Base-by-base conservation (phyloP, 2,329 filamentous ascomycete genomes). In the Dactylellina parvicollis region DNA sequence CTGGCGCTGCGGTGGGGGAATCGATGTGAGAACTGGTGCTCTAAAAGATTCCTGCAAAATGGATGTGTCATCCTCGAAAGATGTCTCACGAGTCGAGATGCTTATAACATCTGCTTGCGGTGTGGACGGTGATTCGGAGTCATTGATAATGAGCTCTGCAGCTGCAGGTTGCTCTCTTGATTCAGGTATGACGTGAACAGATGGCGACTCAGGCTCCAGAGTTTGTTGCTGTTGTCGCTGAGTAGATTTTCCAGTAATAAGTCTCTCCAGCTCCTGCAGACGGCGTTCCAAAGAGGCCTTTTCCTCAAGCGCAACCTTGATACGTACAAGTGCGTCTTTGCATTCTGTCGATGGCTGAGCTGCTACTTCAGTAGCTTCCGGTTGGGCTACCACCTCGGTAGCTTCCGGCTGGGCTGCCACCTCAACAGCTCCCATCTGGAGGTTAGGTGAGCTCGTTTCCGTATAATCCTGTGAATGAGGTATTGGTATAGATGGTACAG, bases 281-380 rank as follows among this genome's bases (percentile, higher is more conserved):
- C 70, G 54, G 18, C 70, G 61, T 24, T 74, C 70, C 28, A 74
- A 38, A 30, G 62, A 54, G 1, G 46, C 60, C 38, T 67, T 74
- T 38, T 74, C 70, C 30, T 74, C 61, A 26, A 65, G 16, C n/a
- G 67, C 67, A 18, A 54, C 47, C 36, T 72, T 72, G 14, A 72
- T 72, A 9, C 67, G 67, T 40, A 54, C 59, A 22, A 72, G 50
- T n/a, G 67, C 67, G 12, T 64, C 67, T 34, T 72, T 72, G 54
- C 59, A 72, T 38, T 72, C 59, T 7, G 36, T 30, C 24, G 52
- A 57, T 42, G 47, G 22, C 12, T 61, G 65, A 9, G 28, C 24
- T 10, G 44, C 20, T 26, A n/a, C n/a, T n/a, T n/a, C n/a, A n/a
- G n/a, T n/a, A n/a, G n/a, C n/a, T n/a, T n/a, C n/a, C n/a, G 40